Base-by-base conservation (phyloP, 768 basidiomycete species). In the Mycena capillaripes region DNA sequence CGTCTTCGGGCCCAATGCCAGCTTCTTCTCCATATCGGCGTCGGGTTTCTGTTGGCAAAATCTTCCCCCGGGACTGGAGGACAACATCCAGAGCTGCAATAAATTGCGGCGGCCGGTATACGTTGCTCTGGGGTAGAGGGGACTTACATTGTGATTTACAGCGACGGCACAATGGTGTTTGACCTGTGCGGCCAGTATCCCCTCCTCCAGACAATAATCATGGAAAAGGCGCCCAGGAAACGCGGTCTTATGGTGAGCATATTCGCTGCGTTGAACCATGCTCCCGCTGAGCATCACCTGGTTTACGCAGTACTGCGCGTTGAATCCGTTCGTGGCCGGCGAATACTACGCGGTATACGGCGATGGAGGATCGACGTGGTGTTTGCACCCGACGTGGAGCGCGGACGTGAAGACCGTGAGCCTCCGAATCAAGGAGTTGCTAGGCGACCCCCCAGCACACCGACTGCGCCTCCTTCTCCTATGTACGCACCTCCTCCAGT, bases 1-100 rank as follows among this genome's bases (percentile, higher is more conserved):
- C 23, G 61, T 68, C n/a, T 72, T 72, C 48, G 71, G 71, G 9
- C 71, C 71, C 12, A 42, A 42, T 36, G 40, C 60, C 17, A 52
- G 48, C 21, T 72, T 58, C 38, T 72, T 72, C 71, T 68, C 71
- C 32, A 50, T 40, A 16, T 72, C 71, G 9, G 27, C 66, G 12
- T 34, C 66, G 32, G 71, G 71, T n/a, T 72, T 64, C 46, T 63
- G n/a, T n/a, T 72, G 71, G 71, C 66, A 72, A 38, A 63, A 69
- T 34, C 29, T 72, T 17, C 71, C 71, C 7, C 42, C 66, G n/a
- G 52, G 40, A 25, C 61, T 72, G 34, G 64, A 71, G 46, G 66
- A 67, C 29, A 59, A 62, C 36, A 44, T 72, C 19, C 66, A 68
- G 27, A 55, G 38, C 29, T 57, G 42, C 55, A 58, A 64, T 25